Evolutionary conservation across 805 yeast species (phyloP), one percentile per base, ranked within the genome.

Genomic region (Tanozyma kutaoensis): DNA sequence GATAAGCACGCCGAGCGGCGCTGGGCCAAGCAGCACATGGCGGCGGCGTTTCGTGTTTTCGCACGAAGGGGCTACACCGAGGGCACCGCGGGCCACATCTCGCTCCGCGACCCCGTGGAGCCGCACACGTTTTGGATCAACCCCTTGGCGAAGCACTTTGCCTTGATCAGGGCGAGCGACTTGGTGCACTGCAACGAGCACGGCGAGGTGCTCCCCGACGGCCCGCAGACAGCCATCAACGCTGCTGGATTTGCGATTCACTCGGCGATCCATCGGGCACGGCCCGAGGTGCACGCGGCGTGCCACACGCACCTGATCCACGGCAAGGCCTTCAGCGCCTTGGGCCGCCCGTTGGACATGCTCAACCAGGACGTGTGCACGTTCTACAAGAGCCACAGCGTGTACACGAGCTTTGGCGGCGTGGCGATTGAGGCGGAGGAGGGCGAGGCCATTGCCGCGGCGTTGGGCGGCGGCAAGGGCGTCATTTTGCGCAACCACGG

Each of bases 111-210:
- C 43, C 94, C 95, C 3, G 72, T 78, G 24, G 72, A 76, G 36
- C 77, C 77, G n/a, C 48, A 60, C 24, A 78, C 88, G 3, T 82
- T 82, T 48, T 82, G 94, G 94, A 79, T 82, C 47, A 82, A 82
- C 52, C 94, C 95, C 4, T 56, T 82, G 36, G 88, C 78, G n/a
- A 66, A 62, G 37, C 94, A 82, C 50, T 82, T 78, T 35, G 55
- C 52, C 11, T 36, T 57, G 25, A 49, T 58, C 24, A 52, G 47
- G 24, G 60, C 59, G 11, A 37, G 47, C 23, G 63, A 58, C 35
- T 40, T 58, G 43, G 62, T 58, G 12, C 64, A 56, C 33, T 65
- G 62, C 8, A 78, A 74, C 43, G 71, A 67, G 41, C 57, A 69
- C 24, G 82, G 80, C 19, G 65, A 71, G 29, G 58, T 75, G 22